Percentiles rank a stretch among this genome's conserved stretches.
Evolutionary conservation across 108 stramenopile genomes (phyloP).

Genomic region (Cylindrotheca fusiformis): DNA sequence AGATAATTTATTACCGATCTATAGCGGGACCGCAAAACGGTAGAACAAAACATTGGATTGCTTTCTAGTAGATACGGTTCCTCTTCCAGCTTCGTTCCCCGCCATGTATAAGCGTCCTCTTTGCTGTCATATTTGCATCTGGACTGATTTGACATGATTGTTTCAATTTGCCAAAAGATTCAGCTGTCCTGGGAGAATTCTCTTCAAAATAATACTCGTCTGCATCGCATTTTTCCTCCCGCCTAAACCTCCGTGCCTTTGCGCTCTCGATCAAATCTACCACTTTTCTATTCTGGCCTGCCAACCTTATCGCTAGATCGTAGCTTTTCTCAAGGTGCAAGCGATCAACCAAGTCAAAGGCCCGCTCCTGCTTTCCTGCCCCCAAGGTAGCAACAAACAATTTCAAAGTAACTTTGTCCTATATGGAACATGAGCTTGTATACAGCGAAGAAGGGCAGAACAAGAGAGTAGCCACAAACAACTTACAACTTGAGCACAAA

Average conservation of each 20-base stretch:
- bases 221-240: constrained; percentile 27
- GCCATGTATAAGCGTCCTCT: too few relatives aligned
- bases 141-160: too few relatives aligned
- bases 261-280: constrained; percentile 58
- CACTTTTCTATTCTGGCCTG: constrained; percentile 61
- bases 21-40: too few relatives aligned
- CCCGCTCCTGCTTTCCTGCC: constrained; percentile 69
- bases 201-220: constrained; percentile 30
- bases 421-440: too few relatives aligned
- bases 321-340: constrained; percentile 69
- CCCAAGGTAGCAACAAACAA: constrained; percentile 56
- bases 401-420: constrained; percentile 80
- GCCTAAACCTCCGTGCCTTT: constrained; percentile 48
- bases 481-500: constrained; percentile 72
- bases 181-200: too few relatives aligned
- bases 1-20: too few relatives aligned
- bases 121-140: too few relatives aligned
- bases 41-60: too few relatives aligned
- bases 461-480: not conserved
- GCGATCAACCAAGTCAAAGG: constrained; percentile 62
- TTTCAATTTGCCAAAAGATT: too few relatives aligned
- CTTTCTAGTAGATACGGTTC: too few relatives aligned
- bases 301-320: constrained; percentile 66
- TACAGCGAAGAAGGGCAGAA: too few relatives aligned
- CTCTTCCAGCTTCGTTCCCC: too few relatives aligned